Evolutionary conservation across 768 basidiomycete genomes (phyloP), one percentile per base, ranked within the genome.

Genomic region (Rhizopogon vulgaris): DNA sequence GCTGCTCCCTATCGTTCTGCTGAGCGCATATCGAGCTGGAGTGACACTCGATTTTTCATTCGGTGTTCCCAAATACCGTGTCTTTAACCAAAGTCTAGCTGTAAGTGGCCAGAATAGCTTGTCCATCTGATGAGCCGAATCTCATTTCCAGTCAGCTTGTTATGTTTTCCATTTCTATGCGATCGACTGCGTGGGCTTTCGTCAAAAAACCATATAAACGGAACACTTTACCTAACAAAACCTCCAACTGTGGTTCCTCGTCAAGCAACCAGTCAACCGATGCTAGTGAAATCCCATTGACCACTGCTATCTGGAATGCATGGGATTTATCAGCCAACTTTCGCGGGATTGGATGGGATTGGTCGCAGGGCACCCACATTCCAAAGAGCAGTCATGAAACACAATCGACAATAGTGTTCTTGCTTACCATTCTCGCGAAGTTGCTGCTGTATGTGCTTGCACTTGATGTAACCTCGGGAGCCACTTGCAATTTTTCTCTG

Each of bases 1-100:
- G 10, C 55, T 83, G 36, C 69, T 83, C 25, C 79, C 80, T 3
- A 52, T 78, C 11, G 73, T 78, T 3, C 60, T 78, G 25, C 77
- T 72, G 68, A 51, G 64, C 8, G 61, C 73, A 15, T 76, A 74
- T 49, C 70, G 74, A 14, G 73, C 74, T 3, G 63, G 65, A 11
- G 46, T 53, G 43, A 51, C 56, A 17, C 25, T 67, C 37, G 65
- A 69, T 48, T 41, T 69, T 30, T 63, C 65, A 1, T 38, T 53
- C 48, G 52, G 56, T 32, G 1, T 53, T n/a, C 49, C 55, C 6
- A 49, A 52, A 27, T 51, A 53, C 11, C 53, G 24, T 22, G 54
- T 52, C 41, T 40, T 58, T 11, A 67, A 69, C 6, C 60, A 67
- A 5, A 52, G 28, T 22, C 39, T 65, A 18, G 43, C 51, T 15